Base-by-base conservation (phyloP, 2,329 filamentous ascomycete species). In the Fusarium nematophilum region DNA sequence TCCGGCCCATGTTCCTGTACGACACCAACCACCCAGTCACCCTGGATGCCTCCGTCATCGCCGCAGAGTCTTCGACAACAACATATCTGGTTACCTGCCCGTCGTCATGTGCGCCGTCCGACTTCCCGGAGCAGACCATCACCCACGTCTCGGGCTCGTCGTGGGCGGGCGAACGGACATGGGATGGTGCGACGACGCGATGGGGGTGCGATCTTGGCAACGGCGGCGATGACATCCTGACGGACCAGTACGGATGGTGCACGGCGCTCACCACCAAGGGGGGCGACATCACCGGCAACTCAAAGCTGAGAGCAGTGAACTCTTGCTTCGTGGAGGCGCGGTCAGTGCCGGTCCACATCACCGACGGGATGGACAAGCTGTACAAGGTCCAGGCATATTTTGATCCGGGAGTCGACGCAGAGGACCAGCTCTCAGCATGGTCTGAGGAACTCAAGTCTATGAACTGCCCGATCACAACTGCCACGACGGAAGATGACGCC, bases 101-200 rank as follows among this genome's bases (percentile, higher is more conserved):
- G n/a, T 48, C 43, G 15, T 51, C 53, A 46, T 68, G 62, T 52
- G 53, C 31, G 17, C 29, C 59, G 13, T 42, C 50, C 9, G 42
- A 50, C 11, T 61, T 66, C 33, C 59, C 59, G 9, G 34, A 46
- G 39, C 56, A 66, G 33, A 62, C 59, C 37, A 23, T 64, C 31
- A 53, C 53, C 26, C 49, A 56, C 40, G 31, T 59, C 14, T 37
- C 21, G 17, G 50, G 15, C 15, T 64, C 51, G 14, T 67, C 40
- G 9, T 64, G 48, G 53, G 37, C 50, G 23, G 44, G 47, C n/a
- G 48, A 57, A 14, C 44, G 53, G 31, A 64, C 54, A 23, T 48
- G 56, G 54, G 49, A 56, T 13, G 49, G 56, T 37, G 36, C 48
- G 9, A 57, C 59, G 17, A 48, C 42, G 21, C 54, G 27, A 10